phyloP scores from a whole-genome alignment of 1,139 yeast species.

The Yamadazyma atlantica region DNA sequence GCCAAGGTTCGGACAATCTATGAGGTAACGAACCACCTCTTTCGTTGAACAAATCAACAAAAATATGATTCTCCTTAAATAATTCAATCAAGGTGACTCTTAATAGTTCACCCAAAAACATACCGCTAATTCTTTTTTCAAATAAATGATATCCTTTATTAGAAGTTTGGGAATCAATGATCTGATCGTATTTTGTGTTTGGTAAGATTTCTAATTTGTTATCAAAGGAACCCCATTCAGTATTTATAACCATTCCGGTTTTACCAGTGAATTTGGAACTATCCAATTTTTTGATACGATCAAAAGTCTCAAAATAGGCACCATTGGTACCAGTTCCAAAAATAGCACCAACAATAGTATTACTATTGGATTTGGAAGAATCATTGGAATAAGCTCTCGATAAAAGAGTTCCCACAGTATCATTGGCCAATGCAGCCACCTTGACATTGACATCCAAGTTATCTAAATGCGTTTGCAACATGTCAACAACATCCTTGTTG shows the following conservation, averaged over 20 bases:
- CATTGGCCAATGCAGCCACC: slow-evolving; percentile 89
- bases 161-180: slow-evolving; percentile 70
- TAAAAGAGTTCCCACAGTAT: slow-evolving; percentile 89
- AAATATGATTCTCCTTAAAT: slow-evolving; percentile 54
- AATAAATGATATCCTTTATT: slow-evolving; percentile 86
- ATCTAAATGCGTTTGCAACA: slow-evolving; percentile 70
- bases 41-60: slow-evolving; percentile 49
- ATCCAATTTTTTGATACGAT: slow-evolving; percentile 65
- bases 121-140: slow-evolving; percentile 91
- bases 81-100: slow-evolving; percentile 72
- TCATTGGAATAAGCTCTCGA: slow-evolving; percentile 81
- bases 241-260: slow-evolving; percentile 82
- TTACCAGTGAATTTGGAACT: slow-evolving; percentile 43
- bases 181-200: slow-evolving; percentile 67
- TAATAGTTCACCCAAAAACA: slow-evolving; percentile 89
- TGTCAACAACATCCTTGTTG: slow-evolving; percentile 73
- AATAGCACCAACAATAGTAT: slow-evolving; percentile 81
- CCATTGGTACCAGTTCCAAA: slow-evolving; percentile 98
- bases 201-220: slow-evolving; percentile 73
- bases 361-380: slow-evolving; percentile 55
- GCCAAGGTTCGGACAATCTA: slow-evolving; percentile 71
- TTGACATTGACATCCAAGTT: slow-evolving; percentile 58
- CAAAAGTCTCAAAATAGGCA: slow-evolving; percentile 77
- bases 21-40: slow-evolving; percentile 62
- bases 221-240: slow-evolving; percentile 98